These are phyloP conservation scores for Neofusicoccum sp. DNA, from an alignment of 2,329 filamentous ascomycete genomes.

Conservation along the genomic window DNA sequence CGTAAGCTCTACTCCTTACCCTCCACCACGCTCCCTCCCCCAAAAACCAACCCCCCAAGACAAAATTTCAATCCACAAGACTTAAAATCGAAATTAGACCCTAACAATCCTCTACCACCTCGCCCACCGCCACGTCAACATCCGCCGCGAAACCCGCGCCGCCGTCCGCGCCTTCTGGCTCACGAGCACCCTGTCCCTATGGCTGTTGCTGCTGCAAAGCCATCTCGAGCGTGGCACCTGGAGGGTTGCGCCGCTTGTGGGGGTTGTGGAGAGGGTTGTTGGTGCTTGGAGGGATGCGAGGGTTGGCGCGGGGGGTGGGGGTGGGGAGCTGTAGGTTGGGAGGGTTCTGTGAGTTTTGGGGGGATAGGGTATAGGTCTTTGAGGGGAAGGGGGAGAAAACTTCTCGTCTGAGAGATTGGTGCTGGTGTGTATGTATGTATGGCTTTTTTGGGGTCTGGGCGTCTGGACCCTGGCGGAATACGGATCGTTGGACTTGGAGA, in stretches of 20 bases:
- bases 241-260: conserved; percentile 4
- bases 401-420: too few relatives aligned
- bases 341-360: background rate
- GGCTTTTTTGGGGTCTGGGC: too few relatives aligned
- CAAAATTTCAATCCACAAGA: background rate
- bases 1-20: conserved; percentile 55
- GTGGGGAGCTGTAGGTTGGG: background rate
- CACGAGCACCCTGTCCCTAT: conserved; percentile 74
- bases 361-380: background rate
- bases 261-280: background rate
- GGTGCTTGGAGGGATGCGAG: conserved; percentile 8
- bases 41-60: background rate
- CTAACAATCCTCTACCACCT: conserved; percentile 73
- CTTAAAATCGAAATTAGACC: conserved; percentile 47
- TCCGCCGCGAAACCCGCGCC: conserved; percentile 73
- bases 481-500: too few relatives aligned
- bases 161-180: conserved; percentile 76
- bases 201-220: conserved; percentile 64
- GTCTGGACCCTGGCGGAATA: too few relatives aligned
- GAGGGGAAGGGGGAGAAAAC: too few relatives aligned
- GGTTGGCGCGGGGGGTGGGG: background rate
- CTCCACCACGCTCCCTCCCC: conserved; percentile 24
- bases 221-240: conserved; percentile 44
- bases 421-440: too few relatives aligned
- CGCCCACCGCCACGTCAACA: conserved; percentile 75